phyloP scores from a whole-genome alignment of 768 basidiomycete species.

The Xanthoconium stramineum region DNA sequence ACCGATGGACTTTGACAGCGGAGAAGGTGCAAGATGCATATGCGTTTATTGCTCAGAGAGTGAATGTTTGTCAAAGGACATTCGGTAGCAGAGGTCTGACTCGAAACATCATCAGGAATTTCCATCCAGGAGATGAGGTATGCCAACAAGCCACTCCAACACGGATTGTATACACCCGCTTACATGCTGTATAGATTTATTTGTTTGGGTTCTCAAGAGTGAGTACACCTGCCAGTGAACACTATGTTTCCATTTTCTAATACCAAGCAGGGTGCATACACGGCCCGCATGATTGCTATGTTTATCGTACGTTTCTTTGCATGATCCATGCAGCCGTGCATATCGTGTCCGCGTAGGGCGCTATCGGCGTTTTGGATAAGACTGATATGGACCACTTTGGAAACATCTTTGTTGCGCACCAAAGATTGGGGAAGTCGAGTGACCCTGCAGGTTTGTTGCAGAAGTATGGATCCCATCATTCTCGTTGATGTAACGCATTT shows the following conservation, averaged over 20 bases:
- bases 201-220: conserved; percentile 78
- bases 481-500: not conserved
- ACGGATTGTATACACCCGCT: not conserved
- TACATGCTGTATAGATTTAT: conserved; percentile 51
- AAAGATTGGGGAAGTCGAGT: conserved; percentile 55
- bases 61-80: conserved; percentile 1
- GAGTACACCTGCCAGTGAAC: conserved; percentile 11
- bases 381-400: conserved; percentile 72
- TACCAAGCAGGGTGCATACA: conserved; percentile 62
- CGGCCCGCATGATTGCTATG: conserved; percentile 69
- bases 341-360: conserved; percentile 43
- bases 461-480: not conserved
- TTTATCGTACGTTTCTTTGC: conserved; percentile 35
- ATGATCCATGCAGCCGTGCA: not conserved
- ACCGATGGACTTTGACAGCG: conserved; percentile 33
- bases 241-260: conserved; percentile 3
- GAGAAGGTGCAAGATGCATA: conserved; percentile 78
- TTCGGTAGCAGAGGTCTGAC: not conserved
- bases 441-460: conserved; percentile 41
- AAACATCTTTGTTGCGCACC: conserved; percentile 56
- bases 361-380: conserved; percentile 68
- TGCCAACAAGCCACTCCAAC: not conserved
- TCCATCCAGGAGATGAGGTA: conserved; percentile 69
- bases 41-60: conserved; percentile 75
- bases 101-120: conserved; percentile 48